phyloP scores from a whole-genome alignment of 2,329 filamentous ascomycete species.

The Chaetoscypha palmicola region DNA sequence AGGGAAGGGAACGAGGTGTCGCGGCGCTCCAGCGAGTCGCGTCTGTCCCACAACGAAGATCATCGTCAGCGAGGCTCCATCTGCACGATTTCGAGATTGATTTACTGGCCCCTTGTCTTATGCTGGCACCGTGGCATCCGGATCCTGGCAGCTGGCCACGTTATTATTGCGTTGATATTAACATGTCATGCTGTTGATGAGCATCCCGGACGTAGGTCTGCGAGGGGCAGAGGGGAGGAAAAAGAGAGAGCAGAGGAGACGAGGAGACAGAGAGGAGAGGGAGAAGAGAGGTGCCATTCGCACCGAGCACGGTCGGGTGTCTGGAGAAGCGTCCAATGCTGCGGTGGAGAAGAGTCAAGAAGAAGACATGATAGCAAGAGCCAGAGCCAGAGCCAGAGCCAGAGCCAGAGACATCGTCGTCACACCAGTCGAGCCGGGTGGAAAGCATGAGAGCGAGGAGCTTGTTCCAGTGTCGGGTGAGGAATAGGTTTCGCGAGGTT shows the following conservation, averaged over 20 bases:
- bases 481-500: neutral
- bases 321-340: neutral
- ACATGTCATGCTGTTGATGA: conserved; percentile 15
- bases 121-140: neutral
- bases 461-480: neutral
- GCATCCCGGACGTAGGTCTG: no score
- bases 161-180: conserved; percentile 17
- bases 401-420: neutral
- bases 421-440: neutral
- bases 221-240: neutral
- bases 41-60: conserved; percentile 14
- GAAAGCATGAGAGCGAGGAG: neutral
- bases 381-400: no score
- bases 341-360: neutral
- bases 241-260: neutral
- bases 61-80: conserved; percentile 13
- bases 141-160: conserved; percentile 7
- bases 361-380: no score
- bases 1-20: neutral
- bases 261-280: neutral
- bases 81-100: conserved; percentile 8
- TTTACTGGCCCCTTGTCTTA: conserved; percentile 4
- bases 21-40: neutral
- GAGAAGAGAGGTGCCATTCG: neutral
- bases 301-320: neutral